Base-by-base conservation (phyloP, 2,329 filamentous ascomycete genomes). In the Claviceps sorghi region DNA sequence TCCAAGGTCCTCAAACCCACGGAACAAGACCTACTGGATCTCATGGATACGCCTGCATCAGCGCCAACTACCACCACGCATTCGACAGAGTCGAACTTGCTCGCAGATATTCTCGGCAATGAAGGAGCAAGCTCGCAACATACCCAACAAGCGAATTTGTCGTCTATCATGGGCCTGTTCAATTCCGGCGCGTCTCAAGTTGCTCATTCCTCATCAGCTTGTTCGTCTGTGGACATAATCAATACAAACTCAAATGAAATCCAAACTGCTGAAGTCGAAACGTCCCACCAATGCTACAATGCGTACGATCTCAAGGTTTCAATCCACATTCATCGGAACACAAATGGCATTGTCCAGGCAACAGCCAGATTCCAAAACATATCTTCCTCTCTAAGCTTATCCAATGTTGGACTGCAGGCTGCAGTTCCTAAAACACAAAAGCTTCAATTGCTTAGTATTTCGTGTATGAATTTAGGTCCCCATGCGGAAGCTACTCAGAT, bases 401-500 rank as follows among this genome's bases (percentile, higher is more conserved):
- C 82, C 17, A 80, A 78, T 46, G 86, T 97, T 32, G 88, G 87
- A 29, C 68, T 98, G 58, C 93, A 98, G 67, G 93, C 91, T 44
- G 93, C 93, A 1, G 93, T 98, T 51, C 93, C 93, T 9, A 98
- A 97, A 71, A 88, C 86, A 45, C 93, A 98, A 70, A 95, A 93
- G 66, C 71, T 98, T 61, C 89, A 96, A 65, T 72, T 98, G 58
- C 84, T 94, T 65, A 88, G 84, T 54, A 95, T 98, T 58, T 95
- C 88, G 58, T 87, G 80, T 58, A 72, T 83, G 4, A 87, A 94
- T 34, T 65, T 98, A 44, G 80, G 74, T 13, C 80, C 83, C 7
- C 88, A 88, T 15, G 80, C 84, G 43, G 89, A 95, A 64, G 91
- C 89, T 17, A 89, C 84, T 55, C 93, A 97, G 70, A 77, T 83